Percentiles rank a stretch among this genome's conserved stretches.
Evolutionary conservation across 2,329 filamentous ascomycete genomes (phyloP).

Genomic region (Fusarium falciforme): DNA sequence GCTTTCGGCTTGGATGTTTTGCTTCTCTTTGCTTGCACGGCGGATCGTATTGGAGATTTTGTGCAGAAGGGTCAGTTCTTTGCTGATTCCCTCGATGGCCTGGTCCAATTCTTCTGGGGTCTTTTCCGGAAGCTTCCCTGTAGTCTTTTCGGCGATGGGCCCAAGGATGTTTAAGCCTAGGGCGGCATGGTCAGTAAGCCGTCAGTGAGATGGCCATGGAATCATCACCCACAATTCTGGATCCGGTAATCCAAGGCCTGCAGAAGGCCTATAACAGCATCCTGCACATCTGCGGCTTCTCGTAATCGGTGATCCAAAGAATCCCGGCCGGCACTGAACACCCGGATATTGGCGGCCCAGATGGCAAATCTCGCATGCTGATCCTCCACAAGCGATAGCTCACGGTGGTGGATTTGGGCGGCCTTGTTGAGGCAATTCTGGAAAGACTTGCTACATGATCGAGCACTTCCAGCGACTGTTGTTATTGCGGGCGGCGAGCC

Average conservation of each 20-base stretch:
- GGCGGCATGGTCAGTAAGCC: not conserved
- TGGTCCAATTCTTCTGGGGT: not conserved
- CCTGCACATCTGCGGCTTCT: not conserved
- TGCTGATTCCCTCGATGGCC: not conserved
- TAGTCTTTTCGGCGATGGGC: not conserved
- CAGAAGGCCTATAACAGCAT: not conserved
- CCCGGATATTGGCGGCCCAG: not conserved
- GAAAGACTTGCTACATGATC: not conserved
- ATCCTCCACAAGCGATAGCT: not conserved
- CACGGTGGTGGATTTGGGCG: not conserved
- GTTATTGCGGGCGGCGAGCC: not conserved
- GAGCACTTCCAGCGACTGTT: not conserved
- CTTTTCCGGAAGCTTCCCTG: not conserved
- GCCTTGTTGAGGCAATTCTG: slow-evolving; percentile 3
- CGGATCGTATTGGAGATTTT: slow-evolving; percentile 24
- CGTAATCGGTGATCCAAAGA: not conserved
- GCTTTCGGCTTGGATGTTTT: slow-evolving; percentile 7
- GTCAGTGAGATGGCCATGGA: not conserved
- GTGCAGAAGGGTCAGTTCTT: slow-evolving; percentile 5
- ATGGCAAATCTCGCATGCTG: not conserved
- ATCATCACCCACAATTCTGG: not conserved
- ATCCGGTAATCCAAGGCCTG: not conserved
- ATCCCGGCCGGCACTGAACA: not conserved
- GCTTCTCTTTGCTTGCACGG: slow-evolving; percentile 19
- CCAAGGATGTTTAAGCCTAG: not conserved